Base-by-base conservation (phyloP, 2,329 filamentous ascomycete genomes). In the Penicillium sp. region DNA sequence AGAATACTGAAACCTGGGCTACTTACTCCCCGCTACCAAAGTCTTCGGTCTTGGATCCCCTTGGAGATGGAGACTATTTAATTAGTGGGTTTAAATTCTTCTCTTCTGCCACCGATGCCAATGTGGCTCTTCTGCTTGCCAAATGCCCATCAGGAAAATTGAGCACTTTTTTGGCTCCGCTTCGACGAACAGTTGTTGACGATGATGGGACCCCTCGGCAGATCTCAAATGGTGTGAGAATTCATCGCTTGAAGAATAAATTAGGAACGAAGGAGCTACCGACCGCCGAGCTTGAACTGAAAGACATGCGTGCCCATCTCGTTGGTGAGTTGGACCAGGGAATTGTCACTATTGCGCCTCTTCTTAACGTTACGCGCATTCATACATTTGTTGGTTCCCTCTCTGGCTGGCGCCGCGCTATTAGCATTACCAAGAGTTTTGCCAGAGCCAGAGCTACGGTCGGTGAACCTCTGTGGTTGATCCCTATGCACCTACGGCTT, bases 11-110 rank as follows among this genome's bases (percentile, higher is more conserved):
- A 52, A 75, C 73, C 3, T 63, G 68, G 43, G 73, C 73, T 11
- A 66, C 63, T 1, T 64, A 73, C 46, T 64, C 66, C 0, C 67
- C 68, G 7, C 24, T 62, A 3, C 14, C 52, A 11, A 60, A 60
- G 9, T 9, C 26, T 2, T 31, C 56, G 8, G 50, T 56, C 1
- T n/a, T 16, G 0, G 60, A 60, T 21, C 37, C 60, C 8, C 44
- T 66, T 0, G 70, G 60, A 11, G 64, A 67, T 11, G 72, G 73
- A 6, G 70, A 69, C 31, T 76, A 73, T 50, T 52, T 71, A 6
- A 80, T 90, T 57, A 80, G 78, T 33, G 88, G 88, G 0, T 90
- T 90, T 79, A 90, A 90, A 66, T 90, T 87, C 82, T 89, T 90
- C 73, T 86, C 83, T 39, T 85, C 81, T 3, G 87, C 86, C 0